phyloP scores from a whole-genome alignment of 2,329 filamentous ascomycete species.

The Lasiodiplodia gonubiensis region DNA sequence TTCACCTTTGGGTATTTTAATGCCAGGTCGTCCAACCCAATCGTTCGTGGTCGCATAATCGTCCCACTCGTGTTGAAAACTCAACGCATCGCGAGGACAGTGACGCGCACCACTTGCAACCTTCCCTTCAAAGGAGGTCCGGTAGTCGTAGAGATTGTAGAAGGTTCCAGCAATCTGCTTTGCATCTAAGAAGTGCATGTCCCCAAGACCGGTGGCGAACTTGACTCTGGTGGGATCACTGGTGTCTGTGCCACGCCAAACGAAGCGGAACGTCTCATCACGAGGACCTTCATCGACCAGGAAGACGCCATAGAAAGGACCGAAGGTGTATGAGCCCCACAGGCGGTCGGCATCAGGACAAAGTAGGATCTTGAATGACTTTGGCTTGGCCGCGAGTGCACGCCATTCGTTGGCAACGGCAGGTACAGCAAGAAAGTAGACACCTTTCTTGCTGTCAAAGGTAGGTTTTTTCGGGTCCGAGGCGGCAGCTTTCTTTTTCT shows the following conservation, averaged over 20 bases:
- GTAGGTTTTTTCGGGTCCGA: neutral
- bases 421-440: neutral
- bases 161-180: neutral
- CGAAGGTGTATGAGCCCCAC: conserved; percentile 16
- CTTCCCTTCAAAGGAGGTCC: neutral
- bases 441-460: neutral
- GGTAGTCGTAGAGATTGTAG: conserved; percentile 7
- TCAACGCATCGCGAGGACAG: neutral
- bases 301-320: neutral
- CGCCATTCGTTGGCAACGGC: neutral
- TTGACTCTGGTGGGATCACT: neutral
- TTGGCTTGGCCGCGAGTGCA: neutral
- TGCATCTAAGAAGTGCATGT: neutral
- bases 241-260: conserved; percentile 11
- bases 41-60: neutral
- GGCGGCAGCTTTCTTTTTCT: neutral
- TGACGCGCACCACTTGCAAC: neutral
- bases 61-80: conserved; percentile 7
- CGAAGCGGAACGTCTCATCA: neutral
- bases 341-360: neutral
- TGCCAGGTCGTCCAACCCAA: neutral
- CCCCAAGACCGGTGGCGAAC: conserved; percentile 1
- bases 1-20: neutral
- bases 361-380: neutral
- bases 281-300: neutral